A percentile compares a stretch with the other conserved stretches of the same genome.
Evolutionary conservation across 2,329 filamentous ascomycete genomes (phyloP).

Genomic region (Sporothrix sp.): DNA sequence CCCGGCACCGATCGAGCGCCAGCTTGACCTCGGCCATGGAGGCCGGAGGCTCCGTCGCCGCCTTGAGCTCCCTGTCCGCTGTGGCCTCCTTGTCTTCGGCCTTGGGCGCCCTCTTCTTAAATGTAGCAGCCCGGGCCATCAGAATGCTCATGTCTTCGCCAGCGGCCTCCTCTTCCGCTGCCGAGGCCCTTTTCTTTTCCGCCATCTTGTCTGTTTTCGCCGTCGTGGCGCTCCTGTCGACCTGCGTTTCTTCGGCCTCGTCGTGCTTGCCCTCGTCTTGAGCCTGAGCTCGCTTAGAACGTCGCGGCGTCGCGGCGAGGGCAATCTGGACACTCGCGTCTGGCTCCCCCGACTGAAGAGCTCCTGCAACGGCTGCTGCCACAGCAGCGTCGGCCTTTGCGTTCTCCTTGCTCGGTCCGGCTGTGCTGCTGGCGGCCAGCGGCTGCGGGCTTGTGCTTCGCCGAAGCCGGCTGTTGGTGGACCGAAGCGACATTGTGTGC

Average conservation of each 20-base stretch:
- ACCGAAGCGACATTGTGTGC: constrained; percentile 16
- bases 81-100: background rate
- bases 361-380: background rate
- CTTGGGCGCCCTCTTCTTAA: background rate
- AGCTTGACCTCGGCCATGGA: constrained; percentile 32
- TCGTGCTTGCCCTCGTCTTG: constrained; percentile 1
- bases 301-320: constrained; percentile 10
- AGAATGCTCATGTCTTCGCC: constrained; percentile 9
- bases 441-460: constrained; percentile 6
- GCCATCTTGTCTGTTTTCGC: too few relatives aligned
- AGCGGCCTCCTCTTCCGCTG: background rate
- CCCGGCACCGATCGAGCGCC: constrained; percentile 37
- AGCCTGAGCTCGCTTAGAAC: background rate
- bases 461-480: constrained; percentile 3
- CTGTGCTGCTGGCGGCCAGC: background rate
- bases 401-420: background rate
- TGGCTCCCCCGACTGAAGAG: background rate
- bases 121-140: constrained; percentile 5
- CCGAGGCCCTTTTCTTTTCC: too few relatives aligned
- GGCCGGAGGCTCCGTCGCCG: background rate
- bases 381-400: background rate
- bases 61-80: too few relatives aligned
- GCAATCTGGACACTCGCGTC: constrained; percentile 19
- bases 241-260: too few relatives aligned
- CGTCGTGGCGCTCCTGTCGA: too few relatives aligned